A percentile compares a stretch with the other conserved stretches of the same genome.
These are phyloP conservation scores for Cotoneaster glaucophyllus DNA, from an alignment of 306 rosid species.

Conservation along the genomic window DNA sequence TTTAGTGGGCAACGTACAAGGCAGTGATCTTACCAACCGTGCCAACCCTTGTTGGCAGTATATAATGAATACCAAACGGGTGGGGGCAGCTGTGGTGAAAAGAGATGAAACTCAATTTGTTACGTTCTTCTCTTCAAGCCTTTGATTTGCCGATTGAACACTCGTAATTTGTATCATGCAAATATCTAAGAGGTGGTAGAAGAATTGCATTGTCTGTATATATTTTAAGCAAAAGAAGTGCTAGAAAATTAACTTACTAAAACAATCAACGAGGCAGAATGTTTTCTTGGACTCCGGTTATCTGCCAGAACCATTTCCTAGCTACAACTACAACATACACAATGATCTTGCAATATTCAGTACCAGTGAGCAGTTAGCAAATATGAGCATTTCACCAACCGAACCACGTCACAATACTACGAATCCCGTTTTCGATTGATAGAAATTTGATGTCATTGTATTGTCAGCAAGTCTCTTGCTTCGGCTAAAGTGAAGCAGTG, in stretches of 20 bases:
- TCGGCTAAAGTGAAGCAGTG: constrained; percentile 9
- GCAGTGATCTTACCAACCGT: no score
- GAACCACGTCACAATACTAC: background rate
- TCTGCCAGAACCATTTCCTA: constrained; percentile 8
- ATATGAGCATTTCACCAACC: constrained; percentile 10
- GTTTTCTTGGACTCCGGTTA: background rate
- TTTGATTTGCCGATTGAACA: background rate
- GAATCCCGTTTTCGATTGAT: constrained; percentile 1
- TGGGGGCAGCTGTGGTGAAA: no score
- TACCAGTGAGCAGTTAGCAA: background rate
- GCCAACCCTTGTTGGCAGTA: no score
- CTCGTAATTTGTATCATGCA: background rate
- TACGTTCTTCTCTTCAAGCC: no score
- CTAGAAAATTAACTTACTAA: background rate
- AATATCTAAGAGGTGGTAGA: no score
- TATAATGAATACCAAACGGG: no score
- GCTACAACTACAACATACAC: constrained; percentile 1
- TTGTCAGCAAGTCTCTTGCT: background rate
- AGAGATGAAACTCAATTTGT: no score
- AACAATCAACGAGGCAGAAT: constrained; percentile 8
- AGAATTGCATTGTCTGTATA: background rate
- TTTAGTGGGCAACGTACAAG: no score
- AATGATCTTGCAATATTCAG: background rate
- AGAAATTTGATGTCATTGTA: constrained; percentile 3
- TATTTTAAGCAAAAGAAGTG: background rate